Evolutionary conservation across 768 basidiomycete genomes (phyloP).

Genomic region (Boletus rufocinnamomeus): DNA sequence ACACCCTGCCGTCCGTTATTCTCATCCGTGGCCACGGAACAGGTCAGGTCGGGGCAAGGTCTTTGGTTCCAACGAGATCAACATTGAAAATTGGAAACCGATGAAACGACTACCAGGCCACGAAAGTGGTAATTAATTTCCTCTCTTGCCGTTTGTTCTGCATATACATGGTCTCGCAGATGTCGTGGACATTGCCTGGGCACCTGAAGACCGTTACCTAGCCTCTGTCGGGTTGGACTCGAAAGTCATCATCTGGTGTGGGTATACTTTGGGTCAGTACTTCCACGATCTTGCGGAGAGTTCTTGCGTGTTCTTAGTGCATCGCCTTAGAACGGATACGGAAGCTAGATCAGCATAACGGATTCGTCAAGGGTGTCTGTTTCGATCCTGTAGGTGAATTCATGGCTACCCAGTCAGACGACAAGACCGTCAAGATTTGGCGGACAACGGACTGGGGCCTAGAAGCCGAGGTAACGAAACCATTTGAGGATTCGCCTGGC

Average conservation of each 20-base stretch:
- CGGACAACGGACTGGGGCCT: conserved; percentile 89
- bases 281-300: background rate
- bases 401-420: conserved; percentile 97
- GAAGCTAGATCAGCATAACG: conserved; percentile 87
- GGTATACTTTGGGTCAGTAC: conserved; percentile 76
- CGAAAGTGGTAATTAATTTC: conserved; percentile 71
- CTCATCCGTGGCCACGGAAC: conserved; percentile 13
- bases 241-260: conserved; percentile 91
- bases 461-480: conserved; percentile 82
- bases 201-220: conserved; percentile 86
- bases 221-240: conserved; percentile 95
- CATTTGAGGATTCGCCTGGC: conserved; percentile 91
- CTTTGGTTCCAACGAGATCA: conserved; percentile 94
- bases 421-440: conserved; percentile 97
- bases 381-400: conserved; percentile 99
- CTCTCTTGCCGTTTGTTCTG: background rate
- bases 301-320: background rate
- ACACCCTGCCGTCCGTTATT: background rate
- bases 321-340: conserved; percentile 65
- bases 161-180: conserved; percentile 49
- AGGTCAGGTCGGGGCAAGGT: conserved; percentile 83
- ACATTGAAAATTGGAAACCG: conserved; percentile 97
- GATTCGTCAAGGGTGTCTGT: conserved; percentile 97
- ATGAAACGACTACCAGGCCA: conserved; percentile 90
- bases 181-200: conserved; percentile 95